phyloP scores from a whole-genome alignment of 1,284 basidiomycete species.

The Fomitiporia mediterranea region DNA sequence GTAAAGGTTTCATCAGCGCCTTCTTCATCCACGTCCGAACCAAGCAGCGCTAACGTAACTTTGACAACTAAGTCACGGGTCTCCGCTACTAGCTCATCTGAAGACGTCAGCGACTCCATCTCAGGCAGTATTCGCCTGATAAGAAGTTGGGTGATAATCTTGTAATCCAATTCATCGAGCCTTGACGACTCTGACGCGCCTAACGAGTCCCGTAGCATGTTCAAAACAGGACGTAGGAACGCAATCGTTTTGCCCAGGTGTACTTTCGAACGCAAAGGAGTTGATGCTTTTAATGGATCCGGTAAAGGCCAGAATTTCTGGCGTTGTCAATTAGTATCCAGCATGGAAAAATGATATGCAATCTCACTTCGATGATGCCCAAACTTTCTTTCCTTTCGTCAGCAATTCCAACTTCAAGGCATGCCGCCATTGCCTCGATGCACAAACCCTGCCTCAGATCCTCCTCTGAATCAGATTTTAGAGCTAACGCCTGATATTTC shows the following conservation, averaged over 20 bases:
- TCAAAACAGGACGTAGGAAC: constrained; percentile 38
- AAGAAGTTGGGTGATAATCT: constrained; percentile 39
- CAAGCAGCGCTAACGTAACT: constrained; percentile 2
- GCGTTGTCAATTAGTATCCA: background rate
- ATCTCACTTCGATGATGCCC: constrained; percentile 21
- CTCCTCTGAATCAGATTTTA: constrained; percentile 30
- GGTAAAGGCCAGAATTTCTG: constrained; percentile 45
- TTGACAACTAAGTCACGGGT: constrained; percentile 19
- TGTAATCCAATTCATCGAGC: constrained; percentile 25
- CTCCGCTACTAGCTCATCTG: constrained; percentile 28
- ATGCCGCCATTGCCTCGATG: constrained; percentile 34
- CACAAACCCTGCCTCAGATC: constrained; percentile 32
- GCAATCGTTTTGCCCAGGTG: constrained; percentile 37
- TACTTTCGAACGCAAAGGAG: constrained; percentile 31
- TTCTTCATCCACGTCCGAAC: constrained; percentile 7
- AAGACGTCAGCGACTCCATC: constrained; percentile 32
- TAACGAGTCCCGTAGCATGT: constrained; percentile 28
- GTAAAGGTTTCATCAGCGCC: constrained; percentile 13
- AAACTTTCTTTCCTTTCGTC: constrained; percentile 31
- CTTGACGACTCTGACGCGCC: constrained; percentile 21
- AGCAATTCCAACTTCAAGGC: constrained; percentile 33
- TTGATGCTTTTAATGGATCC: constrained; percentile 28
- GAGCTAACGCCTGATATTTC: constrained; percentile 33
- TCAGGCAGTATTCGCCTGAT: constrained; percentile 47
- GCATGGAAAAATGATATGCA: background rate